phyloP scores from a whole-genome alignment of 441 rosid genomes.

The Viola pubescens region DNA sequence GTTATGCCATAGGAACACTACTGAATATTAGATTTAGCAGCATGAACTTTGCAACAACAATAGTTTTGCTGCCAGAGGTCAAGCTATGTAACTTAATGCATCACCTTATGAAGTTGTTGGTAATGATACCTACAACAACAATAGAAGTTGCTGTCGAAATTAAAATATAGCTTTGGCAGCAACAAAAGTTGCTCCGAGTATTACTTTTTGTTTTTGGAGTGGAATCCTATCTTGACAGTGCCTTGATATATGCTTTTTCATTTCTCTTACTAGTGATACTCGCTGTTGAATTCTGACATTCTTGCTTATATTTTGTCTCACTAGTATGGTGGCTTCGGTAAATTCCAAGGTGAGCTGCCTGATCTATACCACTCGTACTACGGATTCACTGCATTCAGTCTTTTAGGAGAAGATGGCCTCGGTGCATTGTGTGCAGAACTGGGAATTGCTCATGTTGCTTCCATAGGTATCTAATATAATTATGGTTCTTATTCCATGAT shows the following conservation, averaged over 20 bases:
- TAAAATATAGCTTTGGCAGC: no score
- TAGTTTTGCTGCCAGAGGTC: no score
- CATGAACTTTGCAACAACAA: no score
- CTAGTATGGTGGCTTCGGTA: constrained; percentile 87
- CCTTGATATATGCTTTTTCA: background rate
- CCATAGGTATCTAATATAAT: constrained; percentile 32
- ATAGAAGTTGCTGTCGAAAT: no score
- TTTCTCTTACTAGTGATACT: background rate
- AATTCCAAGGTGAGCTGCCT: constrained; percentile 52
- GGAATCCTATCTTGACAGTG: no score
- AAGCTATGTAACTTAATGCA: no score
- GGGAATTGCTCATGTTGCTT: constrained; percentile 51
- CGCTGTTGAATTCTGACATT: background rate
- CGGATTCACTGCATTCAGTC: constrained; percentile 76
- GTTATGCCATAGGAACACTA: no score
- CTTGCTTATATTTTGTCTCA: constrained; percentile 17
- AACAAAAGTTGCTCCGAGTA: no score
- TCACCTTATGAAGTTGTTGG: no score
- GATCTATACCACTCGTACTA: constrained; percentile 87
- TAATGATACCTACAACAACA: no score
- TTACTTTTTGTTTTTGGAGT: no score
- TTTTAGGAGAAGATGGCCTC: constrained; percentile 69
- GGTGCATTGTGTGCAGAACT: constrained; percentile 63
- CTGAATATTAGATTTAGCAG: no score
- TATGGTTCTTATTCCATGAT: background rate